Percentiles rank a stretch among this genome's conserved stretches.
Evolutionary conservation across 2,329 filamentous ascomycete species (phyloP).

Genomic region (Ascochyta fabae): DNA sequence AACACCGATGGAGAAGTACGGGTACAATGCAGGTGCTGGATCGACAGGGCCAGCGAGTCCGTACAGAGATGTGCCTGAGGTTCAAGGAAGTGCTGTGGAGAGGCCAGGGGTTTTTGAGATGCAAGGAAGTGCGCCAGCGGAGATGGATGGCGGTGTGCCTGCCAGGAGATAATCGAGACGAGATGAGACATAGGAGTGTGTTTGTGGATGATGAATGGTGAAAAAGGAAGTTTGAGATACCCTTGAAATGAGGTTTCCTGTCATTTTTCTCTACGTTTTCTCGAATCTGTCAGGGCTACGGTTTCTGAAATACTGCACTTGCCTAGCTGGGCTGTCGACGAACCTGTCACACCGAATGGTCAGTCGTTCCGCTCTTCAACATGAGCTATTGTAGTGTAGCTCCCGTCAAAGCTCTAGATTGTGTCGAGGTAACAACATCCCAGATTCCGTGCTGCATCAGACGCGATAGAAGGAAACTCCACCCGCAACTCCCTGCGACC

Average conservation of each 20-base stretch:
- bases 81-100: constrained; percentile 1
- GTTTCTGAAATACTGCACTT: too few species aligned
- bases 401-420: not conserved
- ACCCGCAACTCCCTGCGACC: too few species aligned
- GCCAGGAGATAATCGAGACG: not conserved
- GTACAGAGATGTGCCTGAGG: constrained; percentile 8
- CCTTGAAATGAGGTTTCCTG: not conserved
- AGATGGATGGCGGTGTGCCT: constrained; percentile 11
- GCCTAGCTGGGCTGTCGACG: too few species aligned
- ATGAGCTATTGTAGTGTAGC: too few species aligned
- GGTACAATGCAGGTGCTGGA: not conserved
- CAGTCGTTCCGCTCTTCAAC: too few species aligned
- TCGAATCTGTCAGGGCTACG: too few species aligned
- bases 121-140: constrained; percentile 11
- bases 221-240: not conserved
- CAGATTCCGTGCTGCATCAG: not conserved
- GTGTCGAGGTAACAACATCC: not conserved
- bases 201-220: not conserved
- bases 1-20: constrained; percentile 17
- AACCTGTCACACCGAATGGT: too few species aligned
- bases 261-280: too few species aligned
- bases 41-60: not conserved
- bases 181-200: not conserved
- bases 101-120: constrained; percentile 4
- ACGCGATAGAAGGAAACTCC: not conserved